A percentile compares a stretch with the other conserved stretches of the same genome.
Conservation (phyloP, 176 grass and related monocot genomes). For the bread wheat (Triticum aestivum) region IWGSC_CS_RefSeq_v2.1 NC_057813.1:673989481-673989980, state of each 20-base stretch:
- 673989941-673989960: constrained; percentile 48
- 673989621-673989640: constrained; percentile 42
- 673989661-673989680: constrained; percentile 1
- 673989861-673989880: constrained; percentile 94
- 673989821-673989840: constrained; percentile 90
- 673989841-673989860: constrained; percentile 63
- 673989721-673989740: constrained; percentile 45
- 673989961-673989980: constrained; percentile 39
- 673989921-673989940: constrained; percentile 44
- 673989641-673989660: constrained; percentile 53
- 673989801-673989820: constrained; percentile 78
- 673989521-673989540: constrained; percentile 64
- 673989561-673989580: constrained; percentile 62
- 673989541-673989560: constrained; percentile 53
- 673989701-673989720: background rate
- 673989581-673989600: constrained; percentile 68
- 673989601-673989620: constrained; percentile 53
- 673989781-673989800: constrained; percentile 75
- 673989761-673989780: constrained; percentile 45
- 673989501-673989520: background rate
- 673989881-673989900: constrained; percentile 76
- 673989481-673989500: constrained; percentile 50
- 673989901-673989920: constrained; percentile 81
- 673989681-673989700: constrained; percentile 15
- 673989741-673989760: constrained; percentile 10